Conservation (phyloP, 148 eudicot genomes). For the Rhododendron ferrugineum region DNA sequence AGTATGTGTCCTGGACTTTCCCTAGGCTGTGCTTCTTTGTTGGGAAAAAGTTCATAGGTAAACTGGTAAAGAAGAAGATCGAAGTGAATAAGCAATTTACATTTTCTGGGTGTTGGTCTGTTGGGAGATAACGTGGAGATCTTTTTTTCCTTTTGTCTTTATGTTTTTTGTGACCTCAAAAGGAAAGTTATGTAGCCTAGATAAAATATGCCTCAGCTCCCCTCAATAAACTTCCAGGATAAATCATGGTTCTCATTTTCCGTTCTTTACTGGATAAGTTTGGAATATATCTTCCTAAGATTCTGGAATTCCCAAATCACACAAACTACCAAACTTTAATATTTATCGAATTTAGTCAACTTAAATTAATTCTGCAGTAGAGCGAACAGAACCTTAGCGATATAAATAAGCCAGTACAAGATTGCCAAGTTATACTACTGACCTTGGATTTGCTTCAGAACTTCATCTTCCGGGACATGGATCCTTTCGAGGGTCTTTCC, state of each 20-base stretch:
- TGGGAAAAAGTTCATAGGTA: too few relatives aligned
- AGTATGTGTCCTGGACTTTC: neutral
- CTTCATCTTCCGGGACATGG: conserved; percentile 34
- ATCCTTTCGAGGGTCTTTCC: conserved; percentile 32
- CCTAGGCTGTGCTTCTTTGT: too few relatives aligned
- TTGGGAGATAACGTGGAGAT: too few relatives aligned
- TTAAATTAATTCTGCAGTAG: neutral
- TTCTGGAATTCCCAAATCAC: neutral
- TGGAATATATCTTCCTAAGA: neutral
- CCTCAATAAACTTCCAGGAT: too few relatives aligned
- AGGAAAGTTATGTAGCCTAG: too few relatives aligned
- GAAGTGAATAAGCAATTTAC: too few relatives aligned
- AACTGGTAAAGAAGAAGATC: too few relatives aligned
- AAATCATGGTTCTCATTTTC: neutral
- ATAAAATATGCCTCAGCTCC: too few relatives aligned
- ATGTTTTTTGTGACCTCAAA: too few relatives aligned
- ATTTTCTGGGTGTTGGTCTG: neutral
- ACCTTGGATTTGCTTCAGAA: conserved; percentile 41
- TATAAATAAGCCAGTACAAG: neutral
- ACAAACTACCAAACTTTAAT: neutral
- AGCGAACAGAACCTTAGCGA: neutral
- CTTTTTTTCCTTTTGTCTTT: too few relatives aligned
- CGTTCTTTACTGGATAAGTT: neutral
- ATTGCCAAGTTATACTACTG: neutral
- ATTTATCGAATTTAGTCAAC: neutral